Conservation (phyloP, 176 grass and related monocot species). For the Paspalum vaginatum region DNA sequence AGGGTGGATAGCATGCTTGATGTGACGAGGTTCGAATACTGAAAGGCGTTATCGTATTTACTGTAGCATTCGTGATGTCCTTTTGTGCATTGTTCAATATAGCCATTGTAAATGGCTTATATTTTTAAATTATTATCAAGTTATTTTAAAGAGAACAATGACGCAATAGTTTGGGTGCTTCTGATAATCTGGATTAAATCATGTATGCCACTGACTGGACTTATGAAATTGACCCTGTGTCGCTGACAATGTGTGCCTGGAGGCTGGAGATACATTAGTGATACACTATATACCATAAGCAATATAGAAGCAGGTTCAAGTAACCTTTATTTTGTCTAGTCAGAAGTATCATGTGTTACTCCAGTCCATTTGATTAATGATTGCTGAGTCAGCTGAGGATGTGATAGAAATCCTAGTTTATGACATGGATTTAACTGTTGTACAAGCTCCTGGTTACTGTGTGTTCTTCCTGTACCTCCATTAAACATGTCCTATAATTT, state of each 20-base stretch:
- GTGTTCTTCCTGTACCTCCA: background rate
- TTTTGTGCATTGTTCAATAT: slow-evolving; percentile 3
- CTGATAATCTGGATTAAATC: background rate
- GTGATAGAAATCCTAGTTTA: background rate
- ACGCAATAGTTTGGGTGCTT: background rate
- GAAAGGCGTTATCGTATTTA: background rate
- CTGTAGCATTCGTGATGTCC: slow-evolving; percentile 1
- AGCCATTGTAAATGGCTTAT: background rate
- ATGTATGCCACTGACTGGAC: background rate
- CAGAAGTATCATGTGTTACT: background rate
- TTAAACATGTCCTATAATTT: background rate
- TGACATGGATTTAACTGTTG: background rate
- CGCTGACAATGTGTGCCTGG: background rate
- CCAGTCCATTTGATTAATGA: background rate
- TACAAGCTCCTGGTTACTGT: background rate
- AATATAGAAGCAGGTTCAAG: background rate
- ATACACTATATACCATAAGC: background rate
- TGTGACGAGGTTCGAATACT: background rate
- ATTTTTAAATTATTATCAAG: background rate
- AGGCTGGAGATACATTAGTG: background rate
- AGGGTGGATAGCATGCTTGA: background rate
- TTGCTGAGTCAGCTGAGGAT: background rate
- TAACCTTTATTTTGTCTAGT: background rate
- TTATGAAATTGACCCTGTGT: background rate
- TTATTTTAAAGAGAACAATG: background rate